Conservation (phyloP, 208 protist species). For the Crithidia sp. region DNA sequence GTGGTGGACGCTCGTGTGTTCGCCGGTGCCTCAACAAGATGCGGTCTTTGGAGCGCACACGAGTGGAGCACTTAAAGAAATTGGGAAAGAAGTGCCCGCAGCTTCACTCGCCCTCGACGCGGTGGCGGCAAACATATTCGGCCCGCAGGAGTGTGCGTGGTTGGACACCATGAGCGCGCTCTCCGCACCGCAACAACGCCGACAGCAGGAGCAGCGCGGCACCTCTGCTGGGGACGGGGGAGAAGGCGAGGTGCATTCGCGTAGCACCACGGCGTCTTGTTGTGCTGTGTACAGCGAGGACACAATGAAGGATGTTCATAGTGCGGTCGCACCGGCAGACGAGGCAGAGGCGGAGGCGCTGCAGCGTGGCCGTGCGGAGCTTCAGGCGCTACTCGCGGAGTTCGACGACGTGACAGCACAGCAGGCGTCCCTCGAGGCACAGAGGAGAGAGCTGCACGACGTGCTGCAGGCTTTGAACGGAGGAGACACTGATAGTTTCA, state of each 20-base stretch:
- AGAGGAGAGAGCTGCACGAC: constrained; percentile 14
- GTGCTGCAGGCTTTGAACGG: constrained; percentile 31
- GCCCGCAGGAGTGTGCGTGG: neutral
- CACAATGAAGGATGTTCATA: no score
- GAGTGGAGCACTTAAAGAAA: no score
- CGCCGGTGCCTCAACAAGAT: no score
- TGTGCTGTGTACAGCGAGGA: no score
- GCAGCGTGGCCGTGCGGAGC: neutral
- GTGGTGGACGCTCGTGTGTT: constrained; percentile 4
- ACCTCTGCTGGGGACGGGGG: no score
- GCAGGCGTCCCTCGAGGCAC: constrained; percentile 14
- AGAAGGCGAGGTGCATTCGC: no score
- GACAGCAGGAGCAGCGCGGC: neutral
- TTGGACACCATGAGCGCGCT: constrained; percentile 11
- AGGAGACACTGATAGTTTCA: no score
- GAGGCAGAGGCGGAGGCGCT: neutral
- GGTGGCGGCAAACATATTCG: constrained; percentile 28
- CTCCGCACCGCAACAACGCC: constrained; percentile 7
- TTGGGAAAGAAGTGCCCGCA: no score
- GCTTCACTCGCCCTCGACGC: constrained; percentile 12
- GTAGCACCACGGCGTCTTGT: no score
- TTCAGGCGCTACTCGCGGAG: constrained; percentile 16
- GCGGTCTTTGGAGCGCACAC: no score
- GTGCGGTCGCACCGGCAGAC: no score
- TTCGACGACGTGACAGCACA: constrained; percentile 21